Evolutionary conservation across 495 filamentous ascomycete genomes (phyloP), one percentile per base, ranked within the genome.

Genomic region (Talaromyces wortmannii): DNA sequence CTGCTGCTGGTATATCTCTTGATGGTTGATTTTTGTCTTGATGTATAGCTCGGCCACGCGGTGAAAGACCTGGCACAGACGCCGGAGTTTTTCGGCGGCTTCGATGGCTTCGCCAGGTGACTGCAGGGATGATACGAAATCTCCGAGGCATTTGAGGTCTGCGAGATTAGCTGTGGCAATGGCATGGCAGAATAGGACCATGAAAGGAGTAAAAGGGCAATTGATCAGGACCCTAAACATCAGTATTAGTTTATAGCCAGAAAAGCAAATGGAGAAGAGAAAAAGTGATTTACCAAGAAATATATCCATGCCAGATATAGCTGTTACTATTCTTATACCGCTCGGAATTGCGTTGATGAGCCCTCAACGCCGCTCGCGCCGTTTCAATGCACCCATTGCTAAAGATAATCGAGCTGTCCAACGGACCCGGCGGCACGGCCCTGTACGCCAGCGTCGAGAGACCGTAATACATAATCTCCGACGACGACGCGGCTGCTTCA

Each of bases 101-200:
- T 83, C 74, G 3, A 83, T 83, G 8, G 80, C 67, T 12, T 64
- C 65, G 55, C 69, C 74, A 16, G 76, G 70, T 0, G 79, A 72
- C 49, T 74, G 68, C 5, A 88, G 75, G 23, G 82, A 84, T 7
- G 66, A 63, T 46, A 83, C 75, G 57, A 88, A 88, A 7, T 76
- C 73, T 32, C 75, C 72, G 1, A 88, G 74, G 0, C 71, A 72
- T 17, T 61, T 45, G 5, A 86, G 71, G 55, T 87, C 84, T 13
- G 65, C 62, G 18, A 61, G 46, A 45, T 55, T 55, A 0, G 45
- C 53, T 2, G 53, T 55, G 61, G 81, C 77, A 55, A 89, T 80
- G 4, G 82, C 75, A 56, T 87, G 78, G 71, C 85, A 87, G 72
- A 89, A 88, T 5, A 89, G 71, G 2, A 88, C 81, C 48, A 86